Conservation (phyloP, 768 basidiomycete genomes). For the Suillus clintonianus region DNA sequence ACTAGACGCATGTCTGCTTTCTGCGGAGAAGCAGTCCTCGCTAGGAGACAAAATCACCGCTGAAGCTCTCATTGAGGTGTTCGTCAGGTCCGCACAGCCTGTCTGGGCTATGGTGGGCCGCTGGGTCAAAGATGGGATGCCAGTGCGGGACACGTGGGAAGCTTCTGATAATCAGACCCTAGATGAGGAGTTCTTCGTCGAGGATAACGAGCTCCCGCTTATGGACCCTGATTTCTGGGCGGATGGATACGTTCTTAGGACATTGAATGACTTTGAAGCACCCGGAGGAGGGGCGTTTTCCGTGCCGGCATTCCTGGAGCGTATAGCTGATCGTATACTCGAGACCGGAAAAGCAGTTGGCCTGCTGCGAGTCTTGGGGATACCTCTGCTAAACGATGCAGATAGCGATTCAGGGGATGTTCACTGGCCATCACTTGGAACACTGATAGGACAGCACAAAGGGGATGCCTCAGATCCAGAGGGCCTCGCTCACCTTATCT, state of each 20-base stretch:
- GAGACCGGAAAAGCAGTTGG: slow-evolving; percentile 78
- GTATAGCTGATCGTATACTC: slow-evolving; percentile 59
- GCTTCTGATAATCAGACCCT: slow-evolving; percentile 28
- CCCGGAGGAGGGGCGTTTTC: slow-evolving; percentile 23
- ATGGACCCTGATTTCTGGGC: slow-evolving; percentile 80
- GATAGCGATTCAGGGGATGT: slow-evolving; percentile 30
- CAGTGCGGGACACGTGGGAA: slow-evolving; percentile 39
- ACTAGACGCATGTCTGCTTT: slow-evolving; percentile 62
- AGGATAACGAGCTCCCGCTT: slow-evolving; percentile 63
- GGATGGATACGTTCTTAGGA: slow-evolving; percentile 65
- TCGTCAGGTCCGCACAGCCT: slow-evolving; percentile 64
- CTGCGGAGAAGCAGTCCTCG: slow-evolving; percentile 58
- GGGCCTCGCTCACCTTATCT: slow-evolving; percentile 60
- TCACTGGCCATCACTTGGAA: slow-evolving; percentile 45
- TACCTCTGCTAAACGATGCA: slow-evolving; percentile 18
- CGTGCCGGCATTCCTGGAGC: slow-evolving; percentile 63
- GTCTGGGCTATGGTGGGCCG: slow-evolving; percentile 70
- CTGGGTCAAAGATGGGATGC: slow-evolving; percentile 79
- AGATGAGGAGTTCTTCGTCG: slow-evolving; percentile 82
- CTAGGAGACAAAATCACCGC: slow-evolving; percentile 58
- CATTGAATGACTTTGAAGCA: slow-evolving; percentile 32
- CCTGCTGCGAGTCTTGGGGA: slow-evolving; percentile 59
- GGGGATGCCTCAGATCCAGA: slow-evolving; percentile 55
- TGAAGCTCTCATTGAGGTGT: slow-evolving; percentile 60
- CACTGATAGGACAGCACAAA: slow-evolving; percentile 36